These are phyloP conservation scores for Podila epicladia DNA, from an alignment of 192 early-diverging fungal species.

Conservation along the genomic window DNA sequence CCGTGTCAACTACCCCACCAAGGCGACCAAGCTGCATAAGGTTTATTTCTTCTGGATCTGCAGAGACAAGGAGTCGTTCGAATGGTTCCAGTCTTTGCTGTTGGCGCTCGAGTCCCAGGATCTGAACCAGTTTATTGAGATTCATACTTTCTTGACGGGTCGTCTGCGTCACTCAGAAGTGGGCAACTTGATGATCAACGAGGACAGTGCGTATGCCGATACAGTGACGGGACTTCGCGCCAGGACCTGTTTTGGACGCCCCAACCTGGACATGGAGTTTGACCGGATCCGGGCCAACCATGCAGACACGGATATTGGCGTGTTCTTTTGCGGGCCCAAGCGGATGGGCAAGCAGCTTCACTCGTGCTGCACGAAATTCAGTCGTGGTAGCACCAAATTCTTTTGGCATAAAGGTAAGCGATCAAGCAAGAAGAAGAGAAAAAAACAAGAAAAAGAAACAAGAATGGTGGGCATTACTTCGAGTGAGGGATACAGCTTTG, in stretches of 20 bases:
- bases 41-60: conserved; percentile 85
- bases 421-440: not conserved
- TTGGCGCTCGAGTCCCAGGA: conserved; percentile 70
- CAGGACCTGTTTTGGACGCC: conserved; percentile 58
- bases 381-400: conserved; percentile 32
- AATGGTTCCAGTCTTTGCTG: conserved; percentile 86
- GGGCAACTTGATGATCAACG: conserved; percentile 68
- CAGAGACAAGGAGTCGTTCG: conserved; percentile 76
- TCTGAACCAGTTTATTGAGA: conserved; percentile 69
- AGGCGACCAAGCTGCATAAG: conserved; percentile 64
- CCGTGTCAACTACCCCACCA: conserved; percentile 66
- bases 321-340: conserved; percentile 84
- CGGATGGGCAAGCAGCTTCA: conserved; percentile 58
- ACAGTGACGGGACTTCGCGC: conserved; percentile 58
- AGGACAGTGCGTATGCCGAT: conserved; percentile 55
- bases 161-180: conserved; percentile 69
- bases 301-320: conserved; percentile 73
- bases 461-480: no score
- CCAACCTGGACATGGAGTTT: conserved; percentile 58
- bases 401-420: conserved; percentile 51
- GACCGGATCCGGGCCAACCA: conserved; percentile 52
- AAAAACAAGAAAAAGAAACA: not conserved
- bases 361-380: conserved; percentile 51
- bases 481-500: no score
- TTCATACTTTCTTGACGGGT: conserved; percentile 78